These are phyloP conservation scores for Hyphodiscus hymeniophilus DNA, from an alignment of 495 filamentous ascomycete genomes.

Conservation along the genomic window DNA sequence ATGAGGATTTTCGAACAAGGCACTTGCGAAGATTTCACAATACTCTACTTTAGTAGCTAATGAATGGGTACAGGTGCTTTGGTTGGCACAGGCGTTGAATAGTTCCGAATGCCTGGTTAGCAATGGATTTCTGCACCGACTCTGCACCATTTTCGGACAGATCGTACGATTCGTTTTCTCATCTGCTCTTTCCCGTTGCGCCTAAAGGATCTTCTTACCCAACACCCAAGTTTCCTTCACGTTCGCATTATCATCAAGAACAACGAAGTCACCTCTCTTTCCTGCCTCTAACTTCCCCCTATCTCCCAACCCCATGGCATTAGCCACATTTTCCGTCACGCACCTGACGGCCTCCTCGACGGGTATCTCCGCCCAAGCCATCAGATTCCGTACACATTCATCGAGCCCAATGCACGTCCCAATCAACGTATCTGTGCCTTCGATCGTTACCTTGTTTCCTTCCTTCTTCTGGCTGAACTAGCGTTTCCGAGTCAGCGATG, in stretches of 20 bases:
- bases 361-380: constrained; percentile 33
- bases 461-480: constrained; percentile 29
- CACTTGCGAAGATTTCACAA: too few relatives aligned
- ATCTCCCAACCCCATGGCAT: constrained; percentile 33
- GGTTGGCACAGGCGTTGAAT: too few relatives aligned
- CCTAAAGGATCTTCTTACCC: constrained; percentile 24
- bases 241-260: constrained; percentile 32
- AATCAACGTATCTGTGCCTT: constrained; percentile 36
- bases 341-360: constrained; percentile 37
- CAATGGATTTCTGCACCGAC: not conserved
- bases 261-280: constrained; percentile 37
- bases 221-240: constrained; percentile 40
- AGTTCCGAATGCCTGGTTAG: not conserved
- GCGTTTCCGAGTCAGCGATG: too few relatives aligned
- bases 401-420: constrained; percentile 35
- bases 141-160: too few relatives aligned
- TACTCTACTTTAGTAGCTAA: too few relatives aligned
- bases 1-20: too few relatives aligned
- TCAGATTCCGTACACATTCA: constrained; percentile 36
- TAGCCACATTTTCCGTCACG: constrained; percentile 39
- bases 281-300: constrained; percentile 34
- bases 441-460: constrained; percentile 33
- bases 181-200: too few relatives aligned
- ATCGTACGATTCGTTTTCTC: too few relatives aligned
- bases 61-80: too few relatives aligned